phyloP scores from a whole-genome alignment of 2,329 filamentous ascomycete species.

The Podosphaera aphanis region DNA sequence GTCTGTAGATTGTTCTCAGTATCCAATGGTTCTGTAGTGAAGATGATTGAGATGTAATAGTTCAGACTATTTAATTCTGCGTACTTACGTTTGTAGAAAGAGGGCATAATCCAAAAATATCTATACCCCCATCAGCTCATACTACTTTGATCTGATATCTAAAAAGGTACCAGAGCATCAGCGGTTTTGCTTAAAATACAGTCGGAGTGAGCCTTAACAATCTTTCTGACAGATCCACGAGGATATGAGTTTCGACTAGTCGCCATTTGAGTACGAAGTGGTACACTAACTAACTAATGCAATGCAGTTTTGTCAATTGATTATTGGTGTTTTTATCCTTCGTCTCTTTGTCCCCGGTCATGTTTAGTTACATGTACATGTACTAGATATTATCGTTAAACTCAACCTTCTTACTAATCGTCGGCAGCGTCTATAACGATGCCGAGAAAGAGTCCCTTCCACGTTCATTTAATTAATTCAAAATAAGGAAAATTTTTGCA shows the following conservation, averaged over 20 bases:
- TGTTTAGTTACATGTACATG: too few species aligned
- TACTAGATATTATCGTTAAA: too few species aligned
- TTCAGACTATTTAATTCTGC: background rate
- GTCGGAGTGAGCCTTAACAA: constrained; percentile 70
- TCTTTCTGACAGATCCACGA: constrained; percentile 64
- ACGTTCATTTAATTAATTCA: too few species aligned
- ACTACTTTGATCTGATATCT: constrained; percentile 3
- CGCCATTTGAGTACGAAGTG: too few species aligned
- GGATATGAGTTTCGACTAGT: constrained; percentile 54
- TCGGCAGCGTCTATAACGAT: too few species aligned
- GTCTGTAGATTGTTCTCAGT: constrained; percentile 5
- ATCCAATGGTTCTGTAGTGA: background rate
- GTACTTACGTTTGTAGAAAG: constrained; percentile 42
- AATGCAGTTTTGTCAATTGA: too few species aligned
- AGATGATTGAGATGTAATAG: background rate
- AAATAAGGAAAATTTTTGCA: too few species aligned
- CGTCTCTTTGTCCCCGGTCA: too few species aligned
- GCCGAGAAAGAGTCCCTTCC: too few species aligned
- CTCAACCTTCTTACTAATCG: too few species aligned
- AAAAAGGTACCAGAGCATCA: constrained; percentile 47
- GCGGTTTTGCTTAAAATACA: constrained; percentile 63
- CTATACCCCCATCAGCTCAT: constrained; percentile 21
- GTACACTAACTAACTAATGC: too few species aligned
- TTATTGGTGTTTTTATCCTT: too few species aligned
- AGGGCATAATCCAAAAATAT: constrained; percentile 68